Conservation (phyloP, 2,329 filamentous ascomycete genomes). For the Metarhizium rileyi region DNA sequence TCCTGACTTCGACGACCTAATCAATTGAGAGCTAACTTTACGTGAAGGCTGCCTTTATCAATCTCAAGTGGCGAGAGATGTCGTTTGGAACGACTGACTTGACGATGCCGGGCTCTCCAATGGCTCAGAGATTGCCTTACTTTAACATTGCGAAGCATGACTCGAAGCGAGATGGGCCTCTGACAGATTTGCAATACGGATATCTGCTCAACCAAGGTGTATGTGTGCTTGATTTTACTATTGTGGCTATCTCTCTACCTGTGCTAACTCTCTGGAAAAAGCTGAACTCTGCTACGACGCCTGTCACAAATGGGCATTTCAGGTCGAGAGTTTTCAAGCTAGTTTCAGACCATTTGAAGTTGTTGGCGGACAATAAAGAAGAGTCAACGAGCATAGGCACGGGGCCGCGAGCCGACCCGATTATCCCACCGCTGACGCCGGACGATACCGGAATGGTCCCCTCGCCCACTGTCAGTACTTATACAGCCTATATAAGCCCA, state of each 20-base stretch:
- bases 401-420: constrained; percentile 42
- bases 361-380: constrained; percentile 31
- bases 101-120: constrained; percentile 17
- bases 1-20: background rate
- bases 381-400: constrained; percentile 30
- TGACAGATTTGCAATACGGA: constrained; percentile 54
- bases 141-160: constrained; percentile 73
- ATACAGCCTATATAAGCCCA: constrained; percentile 71
- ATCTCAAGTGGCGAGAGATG: constrained; percentile 11
- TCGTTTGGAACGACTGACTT: constrained; percentile 13
- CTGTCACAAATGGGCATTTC: constrained; percentile 68
- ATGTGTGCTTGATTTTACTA: constrained; percentile 25
- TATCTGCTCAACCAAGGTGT: constrained; percentile 61
- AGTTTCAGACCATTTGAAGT: constrained; percentile 44
- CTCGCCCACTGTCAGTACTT: constrained; percentile 56
- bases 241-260: background rate
- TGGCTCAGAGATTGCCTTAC: constrained; percentile 24
- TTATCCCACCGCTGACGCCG: constrained; percentile 61
- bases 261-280: constrained; percentile 22
- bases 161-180: constrained; percentile 47
- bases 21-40: background rate
- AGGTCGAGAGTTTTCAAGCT: constrained; percentile 56
- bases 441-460: constrained; percentile 70
- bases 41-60: background rate
- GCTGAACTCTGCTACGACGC: constrained; percentile 72